Percentiles rank a stretch among this genome's conserved stretches.
These are phyloP conservation scores for Amphichorda felina DNA, from an alignment of 2,329 filamentous ascomycete species.

Conservation along the genomic window DNA sequence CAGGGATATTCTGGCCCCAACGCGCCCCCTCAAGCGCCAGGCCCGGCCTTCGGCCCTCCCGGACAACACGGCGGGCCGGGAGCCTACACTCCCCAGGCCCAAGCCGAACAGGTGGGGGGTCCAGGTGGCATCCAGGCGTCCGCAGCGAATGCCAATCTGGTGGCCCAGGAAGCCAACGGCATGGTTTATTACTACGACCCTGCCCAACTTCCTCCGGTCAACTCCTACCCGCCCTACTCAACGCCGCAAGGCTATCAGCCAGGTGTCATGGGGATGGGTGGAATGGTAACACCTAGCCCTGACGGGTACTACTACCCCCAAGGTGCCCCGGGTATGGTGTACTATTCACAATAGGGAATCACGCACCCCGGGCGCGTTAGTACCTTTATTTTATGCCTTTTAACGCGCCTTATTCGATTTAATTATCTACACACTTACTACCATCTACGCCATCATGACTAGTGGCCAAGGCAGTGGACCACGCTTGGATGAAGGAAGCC, in stretches of 20 bases:
- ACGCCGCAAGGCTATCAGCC: slow-evolving; percentile 41
- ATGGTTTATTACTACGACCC: slow-evolving; percentile 94
- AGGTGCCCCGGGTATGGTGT: slow-evolving; percentile 41
- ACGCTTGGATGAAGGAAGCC: too few relatives aligned
- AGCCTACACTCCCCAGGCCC: slow-evolving; percentile 26
- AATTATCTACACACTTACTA: not conserved
- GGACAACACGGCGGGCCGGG: slow-evolving; percentile 32
- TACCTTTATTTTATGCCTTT: not conserved
- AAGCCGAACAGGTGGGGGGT: slow-evolving; percentile 17
- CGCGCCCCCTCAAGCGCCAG: slow-evolving; percentile 23
- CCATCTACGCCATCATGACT: too few relatives aligned
- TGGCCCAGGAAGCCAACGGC: slow-evolving; percentile 84
- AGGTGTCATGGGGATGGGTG: slow-evolving; percentile 58
- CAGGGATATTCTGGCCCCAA: not conserved
- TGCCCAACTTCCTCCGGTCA: slow-evolving; percentile 50
- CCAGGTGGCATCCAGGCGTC: slow-evolving; percentile 12
- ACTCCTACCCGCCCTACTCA: slow-evolving; percentile 34
- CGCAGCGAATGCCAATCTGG: slow-evolving; percentile 29
- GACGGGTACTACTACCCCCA: slow-evolving; percentile 62
- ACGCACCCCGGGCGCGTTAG: not conserved
- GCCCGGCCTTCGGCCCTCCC: slow-evolving; percentile 45
- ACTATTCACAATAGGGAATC: slow-evolving; percentile 31
- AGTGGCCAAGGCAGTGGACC: too few relatives aligned
- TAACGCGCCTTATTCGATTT: not conserved
- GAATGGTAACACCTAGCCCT: slow-evolving; percentile 63